Conservation (phyloP, 31 red algal species). For the Bonnemaisonia californica region DNA sequence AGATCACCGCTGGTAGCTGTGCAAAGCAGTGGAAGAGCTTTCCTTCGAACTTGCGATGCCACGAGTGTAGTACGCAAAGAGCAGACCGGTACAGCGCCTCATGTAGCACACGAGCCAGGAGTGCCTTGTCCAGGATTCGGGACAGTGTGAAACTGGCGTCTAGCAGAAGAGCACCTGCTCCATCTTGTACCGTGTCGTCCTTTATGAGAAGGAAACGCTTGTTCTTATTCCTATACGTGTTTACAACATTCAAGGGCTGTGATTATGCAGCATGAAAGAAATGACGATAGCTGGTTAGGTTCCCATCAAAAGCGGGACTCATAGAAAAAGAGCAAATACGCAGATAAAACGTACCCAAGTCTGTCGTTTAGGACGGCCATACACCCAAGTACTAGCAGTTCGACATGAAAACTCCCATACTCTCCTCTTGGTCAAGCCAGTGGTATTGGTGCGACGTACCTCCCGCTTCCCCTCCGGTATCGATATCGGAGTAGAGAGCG, state of each 20-base stretch:
- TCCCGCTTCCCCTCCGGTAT: too few species aligned
- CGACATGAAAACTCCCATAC: slow-evolving; percentile 57
- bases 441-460: slow-evolving; percentile 14
- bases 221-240: slow-evolving; percentile 29
- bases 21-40: slow-evolving; percentile 34
- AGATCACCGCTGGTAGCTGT: slow-evolving; percentile 46
- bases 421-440: slow-evolving; percentile 39
- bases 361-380: slow-evolving; percentile 49
- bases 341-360: slow-evolving; percentile 43
- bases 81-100: slow-evolving; percentile 44
- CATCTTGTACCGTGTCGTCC: slow-evolving; percentile 49
- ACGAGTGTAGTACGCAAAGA: slow-evolving; percentile 46
- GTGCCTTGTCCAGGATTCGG: slow-evolving; percentile 32
- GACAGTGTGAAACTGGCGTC: slow-evolving; percentile 35
- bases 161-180: slow-evolving; percentile 39
- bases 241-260: slow-evolving; percentile 51
- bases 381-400: slow-evolving; percentile 56
- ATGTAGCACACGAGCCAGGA: slow-evolving; percentile 36
- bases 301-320: not conserved
- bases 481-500: not conserved
- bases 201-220: slow-evolving; percentile 65
- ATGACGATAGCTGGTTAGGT: not conserved
- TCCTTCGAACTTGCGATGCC: slow-evolving; percentile 30
- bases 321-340: not conserved
- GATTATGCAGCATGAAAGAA: too few species aligned